Percentiles rank a stretch among this genome's conserved stretches.
Evolutionary conservation across 2,329 filamentous ascomycete species (phyloP).

Genomic region (Mollisia scopiformis): DNA sequence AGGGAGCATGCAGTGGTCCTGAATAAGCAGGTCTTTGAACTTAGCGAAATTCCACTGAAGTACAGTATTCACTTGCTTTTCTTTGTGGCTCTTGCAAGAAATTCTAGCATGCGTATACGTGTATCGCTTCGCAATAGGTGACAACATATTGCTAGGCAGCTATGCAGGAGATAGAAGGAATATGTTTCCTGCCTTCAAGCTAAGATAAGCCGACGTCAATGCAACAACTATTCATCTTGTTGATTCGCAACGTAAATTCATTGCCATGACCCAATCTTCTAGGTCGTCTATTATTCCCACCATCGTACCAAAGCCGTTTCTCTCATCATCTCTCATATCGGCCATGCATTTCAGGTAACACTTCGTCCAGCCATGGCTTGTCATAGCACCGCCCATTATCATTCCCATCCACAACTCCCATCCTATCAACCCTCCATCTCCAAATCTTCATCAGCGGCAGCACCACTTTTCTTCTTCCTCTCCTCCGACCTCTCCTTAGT

Average conservation of each 20-base stretch:
- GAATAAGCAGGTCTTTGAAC: no score
- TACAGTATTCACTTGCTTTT: no score
- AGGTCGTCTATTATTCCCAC: neutral
- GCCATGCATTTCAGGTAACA: slow-evolving; percentile 11
- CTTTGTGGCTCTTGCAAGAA: no score
- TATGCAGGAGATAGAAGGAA: neutral
- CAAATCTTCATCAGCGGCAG: slow-evolving; percentile 28
- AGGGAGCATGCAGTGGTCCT: no score
- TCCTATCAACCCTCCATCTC: slow-evolving; percentile 36
- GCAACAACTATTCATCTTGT: neutral
- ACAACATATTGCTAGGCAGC: no score
- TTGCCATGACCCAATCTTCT: neutral
- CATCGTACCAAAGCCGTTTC: neutral
- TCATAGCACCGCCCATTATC: slow-evolving; percentile 14
- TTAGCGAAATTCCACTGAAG: no score
- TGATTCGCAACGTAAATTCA: neutral
- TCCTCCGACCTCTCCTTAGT: slow-evolving; percentile 45
- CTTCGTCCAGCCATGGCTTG: slow-evolving; percentile 7
- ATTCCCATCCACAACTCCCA: neutral
- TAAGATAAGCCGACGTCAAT: neutral
- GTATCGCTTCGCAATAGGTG: no score
- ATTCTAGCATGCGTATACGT: no score
- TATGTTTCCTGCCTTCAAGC: neutral
- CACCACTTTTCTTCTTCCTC: slow-evolving; percentile 29
- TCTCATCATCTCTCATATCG: neutral